phyloP scores from a whole-genome alignment of 2,329 filamentous ascomycete genomes.

The Beauveria varroae region DNA sequence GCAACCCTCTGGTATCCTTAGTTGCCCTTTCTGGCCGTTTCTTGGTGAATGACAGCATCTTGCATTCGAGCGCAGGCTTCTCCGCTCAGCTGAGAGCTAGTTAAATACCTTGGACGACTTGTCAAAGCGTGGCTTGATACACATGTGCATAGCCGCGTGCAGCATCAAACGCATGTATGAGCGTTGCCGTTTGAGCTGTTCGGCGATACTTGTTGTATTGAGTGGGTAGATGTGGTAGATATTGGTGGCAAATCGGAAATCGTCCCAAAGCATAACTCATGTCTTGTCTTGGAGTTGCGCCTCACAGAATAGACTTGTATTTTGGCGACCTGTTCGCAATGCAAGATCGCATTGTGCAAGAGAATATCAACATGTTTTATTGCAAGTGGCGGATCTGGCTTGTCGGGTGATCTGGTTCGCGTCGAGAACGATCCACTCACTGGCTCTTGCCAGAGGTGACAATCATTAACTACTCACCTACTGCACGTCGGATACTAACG shows the following conservation, averaged over 20 bases:
- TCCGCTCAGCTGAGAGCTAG: not conserved
- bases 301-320: not conserved
- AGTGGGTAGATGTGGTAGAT: not conserved
- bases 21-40: not conserved
- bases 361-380: not conserved
- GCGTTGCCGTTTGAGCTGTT: not conserved
- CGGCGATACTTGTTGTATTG: not conserved
- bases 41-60: no score
- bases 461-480: no score
- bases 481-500: not conserved
- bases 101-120: not conserved
- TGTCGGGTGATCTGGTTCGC: conserved; percentile 3
- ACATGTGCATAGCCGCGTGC: not conserved
- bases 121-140: not conserved
- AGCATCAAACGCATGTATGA: not conserved
- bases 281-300: not conserved
- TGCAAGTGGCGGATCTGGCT: not conserved
- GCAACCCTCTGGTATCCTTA: not conserved
- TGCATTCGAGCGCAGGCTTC: no score
- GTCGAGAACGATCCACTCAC: not conserved
- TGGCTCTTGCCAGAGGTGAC: not conserved
- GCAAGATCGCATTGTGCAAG: not conserved
- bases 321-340: not conserved
- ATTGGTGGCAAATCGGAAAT: not conserved
- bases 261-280: not conserved